These are phyloP conservation scores for Hymenoscyphus fraxineus DNA, from an alignment of 2,329 filamentous ascomycete genomes.

Conservation along the genomic window DNA sequence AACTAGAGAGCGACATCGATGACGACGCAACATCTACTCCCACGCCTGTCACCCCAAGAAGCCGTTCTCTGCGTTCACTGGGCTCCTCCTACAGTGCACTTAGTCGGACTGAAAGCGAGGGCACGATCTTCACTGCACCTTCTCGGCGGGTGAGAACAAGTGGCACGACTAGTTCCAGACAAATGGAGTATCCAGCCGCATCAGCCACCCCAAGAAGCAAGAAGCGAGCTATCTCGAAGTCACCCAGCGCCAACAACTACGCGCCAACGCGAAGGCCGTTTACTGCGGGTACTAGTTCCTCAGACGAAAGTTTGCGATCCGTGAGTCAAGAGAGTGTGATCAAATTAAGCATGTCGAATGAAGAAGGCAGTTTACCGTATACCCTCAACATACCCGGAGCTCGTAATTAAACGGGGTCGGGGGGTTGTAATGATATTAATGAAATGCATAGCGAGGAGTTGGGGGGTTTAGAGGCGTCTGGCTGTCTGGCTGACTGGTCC, in stretches of 20 bases:
- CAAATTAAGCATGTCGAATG: slow-evolving; percentile 26
- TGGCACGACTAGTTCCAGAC: slow-evolving; percentile 15
- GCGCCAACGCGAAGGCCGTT: slow-evolving; percentile 27
- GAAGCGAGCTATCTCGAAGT: slow-evolving; percentile 19
- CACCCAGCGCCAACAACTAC: slow-evolving; percentile 26
- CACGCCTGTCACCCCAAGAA: slow-evolving; percentile 26
- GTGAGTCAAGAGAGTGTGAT: slow-evolving; percentile 32
- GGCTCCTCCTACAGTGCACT: slow-evolving; percentile 23
- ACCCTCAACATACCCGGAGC: slow-evolving; percentile 25
- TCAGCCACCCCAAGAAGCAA: slow-evolving; percentile 29
- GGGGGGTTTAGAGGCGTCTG: slow-evolving; percentile 5
- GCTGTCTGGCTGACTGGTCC: too few relatives aligned
- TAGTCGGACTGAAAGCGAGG: slow-evolving; percentile 29
- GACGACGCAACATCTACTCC: slow-evolving; percentile 26
- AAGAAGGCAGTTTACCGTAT: slow-evolving; percentile 29
- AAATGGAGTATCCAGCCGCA: slow-evolving; percentile 23
- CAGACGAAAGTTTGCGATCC: slow-evolving; percentile 28
- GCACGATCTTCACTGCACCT: slow-evolving; percentile 31
- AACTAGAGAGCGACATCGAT: slow-evolving; percentile 31
- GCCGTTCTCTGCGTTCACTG: slow-evolving; percentile 25
- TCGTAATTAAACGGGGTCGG: slow-evolving; percentile 8
- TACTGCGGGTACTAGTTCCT: slow-evolving; percentile 20
- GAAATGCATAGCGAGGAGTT: slow-evolving; percentile 28
- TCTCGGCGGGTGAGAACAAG: slow-evolving; percentile 20
- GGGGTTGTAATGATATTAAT: slow-evolving; percentile 9